These are phyloP conservation scores for Alternaria postmessia DNA, from an alignment of 2,329 filamentous ascomycete genomes.

Conservation along the genomic window DNA sequence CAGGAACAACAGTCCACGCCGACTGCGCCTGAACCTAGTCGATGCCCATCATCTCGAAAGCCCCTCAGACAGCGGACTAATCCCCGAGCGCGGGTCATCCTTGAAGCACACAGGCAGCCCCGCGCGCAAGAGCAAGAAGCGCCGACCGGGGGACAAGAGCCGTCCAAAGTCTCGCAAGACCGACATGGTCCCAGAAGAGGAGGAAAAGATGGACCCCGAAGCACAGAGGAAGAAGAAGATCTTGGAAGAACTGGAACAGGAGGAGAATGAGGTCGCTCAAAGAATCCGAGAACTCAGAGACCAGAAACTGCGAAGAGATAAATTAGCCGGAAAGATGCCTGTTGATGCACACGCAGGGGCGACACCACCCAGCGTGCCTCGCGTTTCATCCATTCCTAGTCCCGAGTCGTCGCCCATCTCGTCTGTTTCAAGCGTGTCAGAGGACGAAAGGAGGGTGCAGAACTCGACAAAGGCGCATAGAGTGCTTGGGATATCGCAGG, in stretches of 20 bases:
- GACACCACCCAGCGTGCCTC: slow-evolving; percentile 44
- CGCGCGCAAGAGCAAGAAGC: slow-evolving; percentile 41
- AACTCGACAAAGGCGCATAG: slow-evolving; percentile 53
- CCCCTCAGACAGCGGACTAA: slow-evolving; percentile 40
- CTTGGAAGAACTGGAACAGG: slow-evolving; percentile 47
- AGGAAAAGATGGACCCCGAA: slow-evolving; percentile 35
- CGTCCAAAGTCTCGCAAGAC: slow-evolving; percentile 40
- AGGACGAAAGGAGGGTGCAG: slow-evolving; percentile 30
- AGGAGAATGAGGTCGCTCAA: slow-evolving; percentile 65
- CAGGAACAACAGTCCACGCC: slow-evolving; percentile 43
- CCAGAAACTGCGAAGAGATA: slow-evolving; percentile 64
- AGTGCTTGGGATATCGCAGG: slow-evolving; percentile 49
- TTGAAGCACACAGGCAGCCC: slow-evolving; percentile 45
- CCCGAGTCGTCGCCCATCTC: slow-evolving; percentile 43
- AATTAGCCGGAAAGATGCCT: slow-evolving; percentile 46
- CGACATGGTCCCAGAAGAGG: slow-evolving; percentile 37
- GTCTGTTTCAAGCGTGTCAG: slow-evolving; percentile 43
- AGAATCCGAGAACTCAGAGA: slow-evolving; percentile 66
- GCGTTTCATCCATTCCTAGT: slow-evolving; percentile 44
- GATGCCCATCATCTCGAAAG: slow-evolving; percentile 35
- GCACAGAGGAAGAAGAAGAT: slow-evolving; percentile 37
- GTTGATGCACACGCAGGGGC: slow-evolving; percentile 52
- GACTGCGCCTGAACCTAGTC: slow-evolving; percentile 36
- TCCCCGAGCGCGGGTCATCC: slow-evolving; percentile 47
- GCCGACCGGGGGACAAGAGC: slow-evolving; percentile 30